These are phyloP conservation scores for Babesia divergens DNA, from an alignment of 169 alveolate genomes.

Conservation along the genomic window DNA sequence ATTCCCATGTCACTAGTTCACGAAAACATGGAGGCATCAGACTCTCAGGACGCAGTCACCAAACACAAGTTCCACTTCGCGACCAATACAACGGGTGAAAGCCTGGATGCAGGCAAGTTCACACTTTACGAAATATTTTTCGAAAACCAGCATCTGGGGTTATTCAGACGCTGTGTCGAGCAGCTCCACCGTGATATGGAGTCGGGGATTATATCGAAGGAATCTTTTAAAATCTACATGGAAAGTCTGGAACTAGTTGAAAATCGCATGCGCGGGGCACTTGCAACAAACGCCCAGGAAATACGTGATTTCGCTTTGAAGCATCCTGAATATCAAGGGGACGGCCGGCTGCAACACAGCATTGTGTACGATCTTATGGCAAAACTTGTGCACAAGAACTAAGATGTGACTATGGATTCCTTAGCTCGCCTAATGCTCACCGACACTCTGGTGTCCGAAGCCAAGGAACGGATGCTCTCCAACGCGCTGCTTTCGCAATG, in stretches of 20 bases:
- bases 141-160: slow-evolving; percentile 60
- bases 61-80: slow-evolving; percentile 83
- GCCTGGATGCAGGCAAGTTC: slow-evolving; percentile 56
- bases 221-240: slow-evolving; percentile 43
- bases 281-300: slow-evolving; percentile 85
- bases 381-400: background rate
- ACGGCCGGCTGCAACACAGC: slow-evolving; percentile 78
- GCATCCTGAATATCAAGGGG: slow-evolving; percentile 85
- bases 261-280: slow-evolving; percentile 81
- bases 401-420: background rate
- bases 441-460: slow-evolving; percentile 35
- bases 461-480: background rate
- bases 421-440: slow-evolving; percentile 63
- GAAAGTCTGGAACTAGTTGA: slow-evolving; percentile 71
- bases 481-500: background rate
- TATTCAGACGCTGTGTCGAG: slow-evolving; percentile 55
- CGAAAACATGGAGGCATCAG: slow-evolving; percentile 86
- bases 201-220: slow-evolving; percentile 26
- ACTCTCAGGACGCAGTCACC: slow-evolving; percentile 78
- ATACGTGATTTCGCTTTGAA: slow-evolving; percentile 79
- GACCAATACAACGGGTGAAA: slow-evolving; percentile 54
- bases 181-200: slow-evolving; percentile 48
- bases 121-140: slow-evolving; percentile 77
- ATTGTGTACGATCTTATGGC: slow-evolving; percentile 80
- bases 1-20: slow-evolving; percentile 90